These are phyloP conservation scores for Blepharisma undulans DNA, from an alignment of 169 alveolate species.

Conservation along the genomic window DNA sequence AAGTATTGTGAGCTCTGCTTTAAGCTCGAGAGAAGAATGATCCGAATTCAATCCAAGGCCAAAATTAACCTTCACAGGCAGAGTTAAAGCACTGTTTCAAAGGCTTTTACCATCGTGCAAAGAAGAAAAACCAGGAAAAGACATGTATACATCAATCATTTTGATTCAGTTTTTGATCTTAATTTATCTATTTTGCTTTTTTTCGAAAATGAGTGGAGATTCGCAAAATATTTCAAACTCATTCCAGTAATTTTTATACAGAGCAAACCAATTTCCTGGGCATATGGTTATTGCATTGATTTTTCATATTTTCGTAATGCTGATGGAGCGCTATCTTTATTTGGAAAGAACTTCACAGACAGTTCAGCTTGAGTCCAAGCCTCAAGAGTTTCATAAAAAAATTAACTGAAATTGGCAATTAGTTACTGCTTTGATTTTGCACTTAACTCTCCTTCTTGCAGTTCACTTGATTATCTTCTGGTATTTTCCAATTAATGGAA, in stretches of 20 bases:
- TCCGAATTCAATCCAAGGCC: background rate
- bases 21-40: no score
- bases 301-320: background rate
- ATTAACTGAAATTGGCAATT: constrained; percentile 29
- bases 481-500: constrained; percentile 27
- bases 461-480: constrained; percentile 1
- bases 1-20: no score
- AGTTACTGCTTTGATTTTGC: background rate
- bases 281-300: constrained; percentile 5
- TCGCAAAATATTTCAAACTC: background rate
- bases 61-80: background rate
- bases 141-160: background rate
- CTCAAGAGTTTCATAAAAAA: constrained; percentile 29
- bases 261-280: background rate
- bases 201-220: background rate
- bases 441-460: background rate
- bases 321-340: background rate
- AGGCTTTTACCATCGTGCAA: background rate
- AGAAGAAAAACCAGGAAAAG: constrained; percentile 25
- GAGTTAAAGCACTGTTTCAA: background rate
- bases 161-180: background rate
- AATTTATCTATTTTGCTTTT: background rate
- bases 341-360: background rate
- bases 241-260: background rate
- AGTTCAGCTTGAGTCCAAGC: background rate